Evolutionary conservation across 371 early-diverging fungal species (phyloP), one percentile per base, ranked within the genome.

Genomic region (Mucor indicus): DNA sequence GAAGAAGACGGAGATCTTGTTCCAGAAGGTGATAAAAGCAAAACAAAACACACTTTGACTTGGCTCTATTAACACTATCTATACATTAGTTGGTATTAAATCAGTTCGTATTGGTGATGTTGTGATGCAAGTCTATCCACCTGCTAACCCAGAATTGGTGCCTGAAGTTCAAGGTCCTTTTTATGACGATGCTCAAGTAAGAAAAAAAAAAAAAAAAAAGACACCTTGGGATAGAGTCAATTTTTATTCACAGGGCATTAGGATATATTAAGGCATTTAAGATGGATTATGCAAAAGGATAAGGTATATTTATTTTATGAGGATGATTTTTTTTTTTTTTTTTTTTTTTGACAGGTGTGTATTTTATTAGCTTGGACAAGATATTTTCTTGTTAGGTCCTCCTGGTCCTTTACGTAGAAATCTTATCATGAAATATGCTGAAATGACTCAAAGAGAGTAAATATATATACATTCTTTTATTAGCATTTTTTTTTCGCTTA

Each of bases 301-400:
- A 83, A 84, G 64, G 67, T 69, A 53, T 7, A 35, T 27, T 20
- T 10, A 35, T 33, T 8, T 32, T n/a, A n/a, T n/a, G n/a, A n/a
- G n/a, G n/a, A n/a, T n/a, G n/a, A n/a, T n/a, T n/a, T n/a, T n/a
- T n/a, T n/a, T n/a, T n/a, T n/a, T n/a, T n/a, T n/a, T n/a, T n/a
- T n/a, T 6, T 51, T 23, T 43, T 25, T 12, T 42, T 43, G 16
- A 41, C 13, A 19, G 13, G 21, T 21, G 11, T 27, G 11, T 7
- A 27, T 7, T 27, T 27, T 27, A n/a, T 23, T 62, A 71, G 73
- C 72, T 91, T 17, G 79, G 85, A 5, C 92, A 92, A 77, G 92
- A 92, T 56, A 85, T 90, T 53, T 91, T 92, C 56, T 74, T 92
- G 44, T 75, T 89, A 24, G 92, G 90, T 64, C 87, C 87, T 36